These are phyloP conservation scores for Dipteronia sinensis DNA, from an alignment of 345 rosid species.

Conservation along the genomic window DNA sequence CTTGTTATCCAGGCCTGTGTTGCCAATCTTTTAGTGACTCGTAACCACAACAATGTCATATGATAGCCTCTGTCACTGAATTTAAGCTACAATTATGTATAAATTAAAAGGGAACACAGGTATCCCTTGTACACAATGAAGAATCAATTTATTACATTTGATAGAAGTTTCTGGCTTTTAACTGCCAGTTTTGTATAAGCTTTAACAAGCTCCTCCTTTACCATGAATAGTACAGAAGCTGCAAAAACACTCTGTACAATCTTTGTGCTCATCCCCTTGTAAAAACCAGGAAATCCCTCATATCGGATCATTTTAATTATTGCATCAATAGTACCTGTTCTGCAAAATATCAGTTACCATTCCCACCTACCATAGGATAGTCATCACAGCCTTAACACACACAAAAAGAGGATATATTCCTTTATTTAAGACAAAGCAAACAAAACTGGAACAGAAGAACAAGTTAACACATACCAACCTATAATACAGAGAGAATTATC, in stretches of 20 bases:
- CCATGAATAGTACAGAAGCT: slow-evolving; percentile 75
- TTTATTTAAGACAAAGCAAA: not conserved
- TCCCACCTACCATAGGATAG: not conserved
- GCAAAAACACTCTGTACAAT: slow-evolving; percentile 79
- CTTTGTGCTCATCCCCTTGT: slow-evolving; percentile 80
- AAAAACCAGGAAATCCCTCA: slow-evolving; percentile 62
- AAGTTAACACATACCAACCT: not conserved
- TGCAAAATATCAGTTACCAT: slow-evolving; percentile 15
- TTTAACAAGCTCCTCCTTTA: slow-evolving; percentile 69
- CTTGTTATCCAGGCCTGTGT: slow-evolving; percentile 1
- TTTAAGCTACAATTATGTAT: slow-evolving; percentile 10
- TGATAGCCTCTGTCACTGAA: not conserved
- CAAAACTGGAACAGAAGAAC: not conserved
- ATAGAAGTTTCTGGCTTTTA: slow-evolving; percentile 39
- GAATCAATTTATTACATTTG: slow-evolving; percentile 23
- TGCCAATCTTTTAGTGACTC: not conserved
- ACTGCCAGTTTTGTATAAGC: slow-evolving; percentile 44
- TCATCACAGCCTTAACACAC: not conserved
- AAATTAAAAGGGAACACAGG: not conserved
- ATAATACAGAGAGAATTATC: not conserved
- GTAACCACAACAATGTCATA: not conserved
- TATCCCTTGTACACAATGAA: not conserved
- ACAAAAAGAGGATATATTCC: not conserved
- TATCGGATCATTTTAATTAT: slow-evolving; percentile 62
- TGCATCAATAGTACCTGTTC: slow-evolving; percentile 62